Conservation (phyloP, 352 stramenopile genomes). For the Aphanomyces invadans region DNA sequence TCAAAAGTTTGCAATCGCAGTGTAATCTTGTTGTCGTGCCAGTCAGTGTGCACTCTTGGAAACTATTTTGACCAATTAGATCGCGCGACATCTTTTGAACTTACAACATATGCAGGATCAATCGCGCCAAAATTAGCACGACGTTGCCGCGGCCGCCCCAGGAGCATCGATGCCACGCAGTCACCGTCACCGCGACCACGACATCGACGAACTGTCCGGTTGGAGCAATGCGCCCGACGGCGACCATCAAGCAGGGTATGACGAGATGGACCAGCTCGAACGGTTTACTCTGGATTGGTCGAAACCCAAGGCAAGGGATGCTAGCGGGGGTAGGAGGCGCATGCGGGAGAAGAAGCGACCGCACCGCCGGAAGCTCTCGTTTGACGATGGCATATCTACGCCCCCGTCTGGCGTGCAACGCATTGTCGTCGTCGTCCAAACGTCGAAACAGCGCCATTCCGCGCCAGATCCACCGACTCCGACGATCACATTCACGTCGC, state of each 20-base stretch:
- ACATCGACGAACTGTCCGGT: not conserved
- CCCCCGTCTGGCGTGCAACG: not conserved
- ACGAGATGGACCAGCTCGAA: not conserved
- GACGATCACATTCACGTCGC: not conserved
- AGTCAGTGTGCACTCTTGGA: too few species aligned
- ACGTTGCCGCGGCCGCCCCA: too few species aligned
- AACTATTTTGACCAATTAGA: too few species aligned
- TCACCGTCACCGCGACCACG: not conserved
- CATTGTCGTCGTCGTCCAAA: not conserved
- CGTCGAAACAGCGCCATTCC: not conserved
- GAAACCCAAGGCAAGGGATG: not conserved
- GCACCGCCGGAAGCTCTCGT: too few species aligned
- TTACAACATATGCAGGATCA: too few species aligned
- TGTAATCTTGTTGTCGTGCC: too few species aligned
- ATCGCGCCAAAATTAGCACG: too few species aligned
- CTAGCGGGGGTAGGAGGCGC: not conserved
- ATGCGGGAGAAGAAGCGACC: not conserved
- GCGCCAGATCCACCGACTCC: not conserved
- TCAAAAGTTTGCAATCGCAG: not conserved
- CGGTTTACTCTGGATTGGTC: not conserved
- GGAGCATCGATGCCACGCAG: too few species aligned
- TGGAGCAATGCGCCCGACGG: not conserved
- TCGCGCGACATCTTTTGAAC: too few species aligned
- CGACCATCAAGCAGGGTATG: too few species aligned
- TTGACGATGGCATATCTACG: too few species aligned